Evolutionary conservation across 768 basidiomycete genomes (phyloP), one percentile per base, ranked within the genome.

Genomic region (Mycena amicta): DNA sequence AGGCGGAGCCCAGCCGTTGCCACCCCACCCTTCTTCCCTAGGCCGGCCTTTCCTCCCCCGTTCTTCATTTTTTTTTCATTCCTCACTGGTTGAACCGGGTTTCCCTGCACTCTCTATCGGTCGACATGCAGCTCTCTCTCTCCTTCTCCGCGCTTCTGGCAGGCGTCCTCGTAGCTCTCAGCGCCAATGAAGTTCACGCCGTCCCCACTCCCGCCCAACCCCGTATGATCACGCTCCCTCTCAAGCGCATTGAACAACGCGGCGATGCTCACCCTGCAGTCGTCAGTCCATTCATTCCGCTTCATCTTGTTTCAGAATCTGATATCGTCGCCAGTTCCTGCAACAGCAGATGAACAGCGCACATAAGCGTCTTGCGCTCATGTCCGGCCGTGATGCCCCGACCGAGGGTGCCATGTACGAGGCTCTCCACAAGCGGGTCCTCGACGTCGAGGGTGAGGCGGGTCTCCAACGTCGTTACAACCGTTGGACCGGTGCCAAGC

Each of bases 21-120:
- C 52, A 41, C 53, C 28, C 63, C 67, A 60, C 52, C 55, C 59
- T 57, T 55, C 58, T 61, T 50, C 23, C 31, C 70, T 65, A 74
- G 75, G 74, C 75, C 66, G 75, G 71, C 74, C 69, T 72, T 76
- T 67, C 62, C 68, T 51, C 64, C 62, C 55, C 59, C 63, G 61
- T 59, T 67, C 53, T 60, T 67, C 62, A 69, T 66, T 69, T 62
- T 60, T 49, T 49, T 53, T 55, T 59, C 51, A 43, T 55, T 57
- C 50, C 47, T 49, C 27, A 5, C 43, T 45, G 60, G 61, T 66
- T 57, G 59, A 66, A 65, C 62, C 60, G 61, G 65, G 68, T 67
- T 69, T n/a, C 66, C 88, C 82, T 82, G 63, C 74, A 88, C 68
- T 74, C 74, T 45, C 64, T 80, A 64, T 72, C 77, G 40, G 78